phyloP scores from a whole-genome alignment of 306 rosid genomes.

The Ammopiptanthus mongolicus region DNA sequence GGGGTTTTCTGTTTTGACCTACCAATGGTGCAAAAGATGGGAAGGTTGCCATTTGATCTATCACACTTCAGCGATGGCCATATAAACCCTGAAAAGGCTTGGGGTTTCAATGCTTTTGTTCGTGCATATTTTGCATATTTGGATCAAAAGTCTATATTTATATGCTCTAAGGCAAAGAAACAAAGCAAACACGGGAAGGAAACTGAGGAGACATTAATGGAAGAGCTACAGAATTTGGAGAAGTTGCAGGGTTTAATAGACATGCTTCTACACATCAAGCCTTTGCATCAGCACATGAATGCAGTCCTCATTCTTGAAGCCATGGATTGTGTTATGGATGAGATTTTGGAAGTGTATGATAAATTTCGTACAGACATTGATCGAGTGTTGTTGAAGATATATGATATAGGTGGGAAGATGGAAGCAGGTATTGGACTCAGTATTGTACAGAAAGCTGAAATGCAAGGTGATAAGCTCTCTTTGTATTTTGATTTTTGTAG shows the following conservation, averaged over 20 bases:
- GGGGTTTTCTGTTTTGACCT: slow-evolving; percentile 57
- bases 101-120: slow-evolving; percentile 50
- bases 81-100: not conserved
- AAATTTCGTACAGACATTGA: slow-evolving; percentile 36
- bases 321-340: slow-evolving; percentile 61
- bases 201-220: slow-evolving; percentile 33
- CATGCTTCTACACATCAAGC: slow-evolving; percentile 47
- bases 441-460: slow-evolving; percentile 33
- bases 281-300: slow-evolving; percentile 23
- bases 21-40: slow-evolving; percentile 39
- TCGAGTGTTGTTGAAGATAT: slow-evolving; percentile 27
- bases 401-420: slow-evolving; percentile 30
- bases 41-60: slow-evolving; percentile 62
- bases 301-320: slow-evolving; percentile 59
- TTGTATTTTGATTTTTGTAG: slow-evolving; percentile 41
- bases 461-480: slow-evolving; percentile 45
- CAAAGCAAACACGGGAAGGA: not conserved
- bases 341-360: slow-evolving; percentile 47
- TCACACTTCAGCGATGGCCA: slow-evolving; percentile 46
- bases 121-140: slow-evolving; percentile 51
- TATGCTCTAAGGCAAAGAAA: not conserved
- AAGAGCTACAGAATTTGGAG: slow-evolving; percentile 39
- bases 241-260: slow-evolving; percentile 45
- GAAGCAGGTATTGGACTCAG: slow-evolving; percentile 46
- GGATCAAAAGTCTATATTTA: slow-evolving; percentile 34